Base-by-base conservation (phyloP, 306 rosid species). In the Vicia villosa region DNA sequence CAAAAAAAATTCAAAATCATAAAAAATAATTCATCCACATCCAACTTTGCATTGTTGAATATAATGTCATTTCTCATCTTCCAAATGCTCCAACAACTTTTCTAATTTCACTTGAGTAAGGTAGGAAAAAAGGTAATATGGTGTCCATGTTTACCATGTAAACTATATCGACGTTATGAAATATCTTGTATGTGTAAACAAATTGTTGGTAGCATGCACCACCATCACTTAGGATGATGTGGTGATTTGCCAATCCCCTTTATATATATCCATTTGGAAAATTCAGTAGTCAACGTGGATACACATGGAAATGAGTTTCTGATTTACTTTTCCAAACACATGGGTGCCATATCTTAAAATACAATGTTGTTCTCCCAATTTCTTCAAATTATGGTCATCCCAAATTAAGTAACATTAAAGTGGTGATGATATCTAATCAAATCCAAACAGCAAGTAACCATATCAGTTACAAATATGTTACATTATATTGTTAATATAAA, bases 301-400 rank as follows among this genome's bases (percentile, higher is more conserved):
- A 45, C 10, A 22, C 34, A 47, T 60, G 62, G 41, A 34, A 73
- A 62, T 37, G 30, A 40, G 49, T 22, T 49, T 54, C 34, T 16
- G n/a, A 51, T 73, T 26, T 10, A 24, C 65, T 72, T 32, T 19
- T 43, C 24, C 9, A 13, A 59, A 20, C 45, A 16, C 46, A 28
- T 28, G 32, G 5, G 8, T 12, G 9, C 58, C 22, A 10, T 10
- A 5, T 26, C 9, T 16, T 43, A 26, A 38, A 54, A 69, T 50
- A 15, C 28, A 57, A 57, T 24, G 57, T 12, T 70, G 22, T 43
- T 37, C 15, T 40, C 64, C 30, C 54, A 22, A 1, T 1, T 10
- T 69, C 21, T 40, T 46, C 17, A 51, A 36, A 68, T 50, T 19
- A 50, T 17, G 28, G 46, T 5, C 6, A 41, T 41, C 2, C 46